Evolutionary conservation across 2,329 filamentous ascomycete species (phyloP), one percentile per base, ranked within the genome.

Genomic region (Colletotrichum sojae): DNA sequence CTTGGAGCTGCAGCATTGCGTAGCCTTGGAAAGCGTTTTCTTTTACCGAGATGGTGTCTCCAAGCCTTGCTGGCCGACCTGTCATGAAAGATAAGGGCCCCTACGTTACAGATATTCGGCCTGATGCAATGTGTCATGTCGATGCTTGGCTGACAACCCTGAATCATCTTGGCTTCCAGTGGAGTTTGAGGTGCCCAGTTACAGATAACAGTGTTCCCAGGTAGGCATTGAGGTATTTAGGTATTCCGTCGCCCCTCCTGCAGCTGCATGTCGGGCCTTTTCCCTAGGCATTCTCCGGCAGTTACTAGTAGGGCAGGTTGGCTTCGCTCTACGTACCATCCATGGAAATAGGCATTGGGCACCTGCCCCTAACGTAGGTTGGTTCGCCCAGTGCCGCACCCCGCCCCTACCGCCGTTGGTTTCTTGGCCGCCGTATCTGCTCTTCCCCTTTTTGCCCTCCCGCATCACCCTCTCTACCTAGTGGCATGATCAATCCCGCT

Each of bases 391-490:
- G 57, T 68, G 64, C 49, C 48, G 64, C 36, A 39, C 46, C 57
- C 57, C 46, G 39, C 46, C 52, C 63, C 46, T 62, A 57, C 43
- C 52, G 63, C 63, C 27, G 40, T 58, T 66, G 5, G 66, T 51
- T 66, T 48, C 55, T 60, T 60, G 59, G 52, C 52, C 40, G n/a
- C 39, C 9, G 20, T 8, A 39, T 22, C 36, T 63, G 52, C 20
- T 43, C n/a, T 49, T 55, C 60, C 51, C 60, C 60, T 69, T 55
- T 52, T 43, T 39, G 15, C 20, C 10, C 5, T 56, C 18, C 22
- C 49, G 36, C 46, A 43, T 43, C 18, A 36, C 58, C 31, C 51
- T 27, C 22, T 31, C 40, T 10, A 27, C 43, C 40, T 10, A 27
- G 48, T 49, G 48, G 48, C 20, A 45, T 65, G 54, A 59, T 39